phyloP scores from a whole-genome alignment of 768 basidiomycete genomes.

The Glaciozyma antarctica region DNA sequence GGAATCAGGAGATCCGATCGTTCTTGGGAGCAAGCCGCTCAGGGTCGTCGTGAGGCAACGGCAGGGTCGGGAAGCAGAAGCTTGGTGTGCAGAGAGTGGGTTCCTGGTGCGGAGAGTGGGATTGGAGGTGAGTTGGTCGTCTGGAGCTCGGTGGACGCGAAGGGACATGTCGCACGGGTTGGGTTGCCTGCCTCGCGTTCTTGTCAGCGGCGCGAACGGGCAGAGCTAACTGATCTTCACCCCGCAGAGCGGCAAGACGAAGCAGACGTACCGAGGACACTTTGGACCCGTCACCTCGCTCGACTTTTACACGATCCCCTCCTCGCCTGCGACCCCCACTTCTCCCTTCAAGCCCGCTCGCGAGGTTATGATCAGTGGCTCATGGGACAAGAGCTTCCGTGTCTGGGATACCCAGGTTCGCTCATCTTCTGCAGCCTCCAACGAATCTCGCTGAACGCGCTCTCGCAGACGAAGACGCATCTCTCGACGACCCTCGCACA shows the following conservation, averaged over 20 bases:
- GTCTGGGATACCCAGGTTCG: slow-evolving; percentile 72
- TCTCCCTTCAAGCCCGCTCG: slow-evolving; percentile 42
- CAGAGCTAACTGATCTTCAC: too few relatives aligned
- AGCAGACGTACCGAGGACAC: slow-evolving; percentile 71
- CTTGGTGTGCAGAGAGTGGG: slow-evolving; percentile 84
- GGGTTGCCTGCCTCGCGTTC: neutral
- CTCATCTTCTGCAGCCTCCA: neutral
- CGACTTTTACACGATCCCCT: slow-evolving; percentile 45
- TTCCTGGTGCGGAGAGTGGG: slow-evolving; percentile 62
- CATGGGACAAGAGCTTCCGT: slow-evolving; percentile 95
- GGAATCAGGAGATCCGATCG: slow-evolving; percentile 65
- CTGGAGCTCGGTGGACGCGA: too few relatives aligned
- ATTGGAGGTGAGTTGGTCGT: slow-evolving; percentile 52
- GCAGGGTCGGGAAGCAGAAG: slow-evolving; percentile 47
- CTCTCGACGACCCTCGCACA: slow-evolving; percentile 66
- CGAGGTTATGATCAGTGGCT: slow-evolving; percentile 68
- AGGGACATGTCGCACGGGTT: too few relatives aligned
- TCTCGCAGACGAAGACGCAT: slow-evolving; percentile 55
- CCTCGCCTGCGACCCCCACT: slow-evolving; percentile 30
- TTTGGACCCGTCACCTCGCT: slow-evolving; percentile 79
- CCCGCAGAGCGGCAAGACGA: slow-evolving; percentile 64
- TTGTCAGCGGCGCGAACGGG: too few relatives aligned
- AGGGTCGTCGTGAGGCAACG: slow-evolving; percentile 45
- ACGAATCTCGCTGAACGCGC: neutral
- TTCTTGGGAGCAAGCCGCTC: slow-evolving; percentile 64